Conservation (phyloP, 2,329 filamentous ascomycete species). For the Colletotrichum chrysophilum region DNA sequence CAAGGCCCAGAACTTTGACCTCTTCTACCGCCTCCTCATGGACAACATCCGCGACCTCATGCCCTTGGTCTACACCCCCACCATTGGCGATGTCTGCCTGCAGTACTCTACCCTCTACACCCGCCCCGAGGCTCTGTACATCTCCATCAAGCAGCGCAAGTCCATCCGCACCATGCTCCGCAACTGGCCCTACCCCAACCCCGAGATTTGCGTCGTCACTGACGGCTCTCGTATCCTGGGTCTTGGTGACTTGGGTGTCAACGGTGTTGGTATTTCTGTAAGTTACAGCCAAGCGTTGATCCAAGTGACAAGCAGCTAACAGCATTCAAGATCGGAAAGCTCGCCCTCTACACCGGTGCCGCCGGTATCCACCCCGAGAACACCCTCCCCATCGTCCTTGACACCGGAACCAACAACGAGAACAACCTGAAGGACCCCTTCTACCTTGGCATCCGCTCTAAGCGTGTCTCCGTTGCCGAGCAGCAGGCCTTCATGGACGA, state of each 20-base stretch:
- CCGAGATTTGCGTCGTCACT: constrained; percentile 96
- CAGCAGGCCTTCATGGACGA: constrained; percentile 96
- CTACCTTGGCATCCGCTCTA: constrained; percentile 88
- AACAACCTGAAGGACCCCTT: constrained; percentile 71
- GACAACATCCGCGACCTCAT: constrained; percentile 80
- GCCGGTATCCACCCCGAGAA: constrained; percentile 91
- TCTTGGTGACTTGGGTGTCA: constrained; percentile 92
- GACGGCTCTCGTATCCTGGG: constrained; percentile 93
- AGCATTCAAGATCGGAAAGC: constrained; percentile 76
- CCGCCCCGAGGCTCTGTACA: constrained; percentile 92
- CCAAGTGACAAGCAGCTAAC: constrained; percentile 22
- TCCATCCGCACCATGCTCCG: constrained; percentile 86
- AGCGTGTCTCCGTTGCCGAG: constrained; percentile 77
- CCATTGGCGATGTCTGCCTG: constrained; percentile 94
- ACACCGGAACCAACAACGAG: constrained; percentile 72
- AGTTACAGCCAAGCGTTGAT: constrained; percentile 35
- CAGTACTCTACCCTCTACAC: constrained; percentile 97
- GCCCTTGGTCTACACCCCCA: constrained; percentile 86
- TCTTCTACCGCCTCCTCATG: constrained; percentile 84
- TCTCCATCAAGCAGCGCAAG: constrained; percentile 93
- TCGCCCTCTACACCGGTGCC: constrained; percentile 92
- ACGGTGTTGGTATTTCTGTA: constrained; percentile 96
- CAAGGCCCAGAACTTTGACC: constrained; percentile 77
- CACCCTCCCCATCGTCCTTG: constrained; percentile 75
- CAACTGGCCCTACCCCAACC: constrained; percentile 90